A percentile compares a stretch with the other conserved stretches of the same genome.
Evolutionary conservation across 129 eudicot genomes (phyloP).

Genomic region (Daucus carota): DNA sequence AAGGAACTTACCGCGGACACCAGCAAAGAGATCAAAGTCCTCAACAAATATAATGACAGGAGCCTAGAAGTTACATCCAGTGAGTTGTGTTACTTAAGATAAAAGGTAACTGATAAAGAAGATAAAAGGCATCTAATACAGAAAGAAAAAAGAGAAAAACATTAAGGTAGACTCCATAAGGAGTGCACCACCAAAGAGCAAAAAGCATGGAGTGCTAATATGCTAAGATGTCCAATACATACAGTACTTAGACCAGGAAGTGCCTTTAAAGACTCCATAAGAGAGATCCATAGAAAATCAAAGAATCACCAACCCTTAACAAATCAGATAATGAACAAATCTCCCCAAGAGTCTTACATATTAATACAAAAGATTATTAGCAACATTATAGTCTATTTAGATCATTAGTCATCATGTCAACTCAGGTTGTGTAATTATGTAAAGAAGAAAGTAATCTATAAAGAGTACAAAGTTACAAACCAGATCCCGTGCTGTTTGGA

Average conservation of each 20-base stretch:
- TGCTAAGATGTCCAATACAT: background rate
- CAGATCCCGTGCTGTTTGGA: constrained; percentile 94
- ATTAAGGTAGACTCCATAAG: background rate
- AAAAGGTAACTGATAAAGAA: background rate
- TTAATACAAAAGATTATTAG: background rate
- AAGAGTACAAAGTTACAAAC: constrained; percentile 25
- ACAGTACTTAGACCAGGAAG: background rate
- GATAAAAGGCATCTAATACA: background rate
- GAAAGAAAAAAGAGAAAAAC: background rate
- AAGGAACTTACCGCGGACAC: constrained; percentile 71
- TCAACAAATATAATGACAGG: constrained; percentile 95
- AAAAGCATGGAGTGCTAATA: background rate
- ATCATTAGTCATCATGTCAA: background rate
- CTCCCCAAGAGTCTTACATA: background rate
- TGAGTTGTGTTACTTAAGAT: background rate
- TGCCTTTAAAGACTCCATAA: background rate
- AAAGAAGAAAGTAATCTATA: constrained; percentile 12
- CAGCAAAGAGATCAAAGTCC: constrained; percentile 89
- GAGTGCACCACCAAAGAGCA: background rate
- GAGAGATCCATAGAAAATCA: background rate
- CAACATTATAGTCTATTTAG: background rate
- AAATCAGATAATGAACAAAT: background rate
- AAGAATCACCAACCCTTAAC: background rate
- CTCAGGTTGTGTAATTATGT: background rate
- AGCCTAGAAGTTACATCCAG: constrained; percentile 44